phyloP scores from a whole-genome alignment of 176 grass and related monocot genomes.

The Musa schizocarpa region DNA sequence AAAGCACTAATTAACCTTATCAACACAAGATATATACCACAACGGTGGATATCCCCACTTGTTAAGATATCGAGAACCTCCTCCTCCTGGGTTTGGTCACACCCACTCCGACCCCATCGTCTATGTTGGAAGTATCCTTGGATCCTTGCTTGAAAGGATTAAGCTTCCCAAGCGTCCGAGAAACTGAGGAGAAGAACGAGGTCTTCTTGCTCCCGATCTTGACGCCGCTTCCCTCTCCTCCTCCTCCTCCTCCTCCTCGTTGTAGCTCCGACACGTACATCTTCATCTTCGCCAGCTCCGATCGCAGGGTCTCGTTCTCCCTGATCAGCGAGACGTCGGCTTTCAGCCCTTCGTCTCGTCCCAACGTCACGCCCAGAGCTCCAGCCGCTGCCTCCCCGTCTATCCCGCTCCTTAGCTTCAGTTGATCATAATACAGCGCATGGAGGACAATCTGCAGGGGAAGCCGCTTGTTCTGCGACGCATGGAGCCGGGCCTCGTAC shows the following conservation, averaged over 20 bases:
- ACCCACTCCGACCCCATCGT: background rate
- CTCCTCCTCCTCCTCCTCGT: conserved; percentile 13
- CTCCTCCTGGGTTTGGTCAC: conserved; percentile 52
- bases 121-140: conserved; percentile 49
- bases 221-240: conserved; percentile 6
- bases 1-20: background rate
- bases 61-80: conserved; percentile 56
- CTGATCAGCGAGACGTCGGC: conserved; percentile 44
- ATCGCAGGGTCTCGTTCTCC: conserved; percentile 63
- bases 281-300: conserved; percentile 52
- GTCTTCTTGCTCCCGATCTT: conserved; percentile 25
- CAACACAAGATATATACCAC: too few species aligned
- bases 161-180: conserved; percentile 54
- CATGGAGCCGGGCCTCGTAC: conserved; percentile 64
- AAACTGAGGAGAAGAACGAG: conserved; percentile 55
- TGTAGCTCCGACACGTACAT: conserved; percentile 39
- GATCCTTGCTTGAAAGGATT: conserved; percentile 73
- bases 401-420: conserved; percentile 43
- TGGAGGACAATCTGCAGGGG: conserved; percentile 59
- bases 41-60: too few species aligned
- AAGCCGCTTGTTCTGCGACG: conserved; percentile 67
- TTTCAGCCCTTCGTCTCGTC: conserved; percentile 6
- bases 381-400: conserved; percentile 13
- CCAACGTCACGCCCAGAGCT: background rate
- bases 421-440: conserved; percentile 79